Percentiles rank a stretch among this genome's conserved stretches.
These are phyloP conservation scores for Cordyceps militaris DNA, from an alignment of 2,329 filamentous ascomycete species.

Conservation along the genomic window DNA sequence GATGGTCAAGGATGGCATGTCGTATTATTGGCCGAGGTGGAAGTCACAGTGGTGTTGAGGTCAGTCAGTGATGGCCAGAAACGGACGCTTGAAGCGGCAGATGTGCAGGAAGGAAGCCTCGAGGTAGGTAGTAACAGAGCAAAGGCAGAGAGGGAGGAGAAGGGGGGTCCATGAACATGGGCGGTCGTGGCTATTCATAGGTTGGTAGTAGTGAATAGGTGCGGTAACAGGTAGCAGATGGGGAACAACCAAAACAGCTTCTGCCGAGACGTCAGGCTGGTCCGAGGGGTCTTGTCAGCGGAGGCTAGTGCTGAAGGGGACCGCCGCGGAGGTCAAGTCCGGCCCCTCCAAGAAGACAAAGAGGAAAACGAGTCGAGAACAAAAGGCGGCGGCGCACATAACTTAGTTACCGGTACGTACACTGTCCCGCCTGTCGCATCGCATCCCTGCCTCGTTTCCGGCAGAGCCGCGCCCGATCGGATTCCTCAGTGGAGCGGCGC, in stretches of 20 bases:
- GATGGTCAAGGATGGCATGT: not conserved
- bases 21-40: not conserved
- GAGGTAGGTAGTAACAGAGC: not conserved
- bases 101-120: not conserved
- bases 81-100: not conserved
- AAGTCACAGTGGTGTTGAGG: not conserved
- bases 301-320: not conserved
- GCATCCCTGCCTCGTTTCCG: slow-evolving; percentile 2
- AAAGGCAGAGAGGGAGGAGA: not conserved
- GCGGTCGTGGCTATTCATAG: not conserved
- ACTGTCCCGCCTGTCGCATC: too few species aligned
- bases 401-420: too few species aligned
- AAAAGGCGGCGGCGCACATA: not conserved
- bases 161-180: not conserved
- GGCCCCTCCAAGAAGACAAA: not conserved
- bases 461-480: slow-evolving; percentile 12
- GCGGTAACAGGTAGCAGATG: not conserved
- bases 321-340: not conserved
- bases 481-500: not conserved
- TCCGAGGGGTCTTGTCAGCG: not conserved
- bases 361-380: not conserved
- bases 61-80: not conserved
- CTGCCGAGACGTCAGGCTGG: not conserved
- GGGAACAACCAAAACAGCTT: not conserved
- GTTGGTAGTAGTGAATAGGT: not conserved